Percentiles rank a stretch among this genome's conserved stretches.
Evolutionary conservation across 139 green algal species (phyloP).

Genomic region (Pleodorina starrii): DNA sequence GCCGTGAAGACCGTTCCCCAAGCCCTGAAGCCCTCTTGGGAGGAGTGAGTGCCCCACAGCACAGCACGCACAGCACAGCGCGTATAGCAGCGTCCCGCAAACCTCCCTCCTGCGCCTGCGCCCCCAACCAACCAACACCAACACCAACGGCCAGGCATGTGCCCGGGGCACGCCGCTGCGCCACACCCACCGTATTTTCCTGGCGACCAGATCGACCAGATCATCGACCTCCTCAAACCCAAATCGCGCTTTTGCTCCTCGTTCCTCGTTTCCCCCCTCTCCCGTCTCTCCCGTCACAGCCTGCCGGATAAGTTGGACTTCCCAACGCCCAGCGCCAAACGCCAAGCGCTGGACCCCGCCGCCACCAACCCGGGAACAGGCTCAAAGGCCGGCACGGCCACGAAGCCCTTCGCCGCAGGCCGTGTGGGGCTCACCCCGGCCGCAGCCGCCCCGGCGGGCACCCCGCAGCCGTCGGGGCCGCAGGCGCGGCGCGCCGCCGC

Average conservation of each 20-base stretch:
- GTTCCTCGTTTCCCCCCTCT: no score
- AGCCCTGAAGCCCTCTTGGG: constrained; percentile 16
- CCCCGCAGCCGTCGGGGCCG: background rate
- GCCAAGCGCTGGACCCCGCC: constrained; percentile 39
- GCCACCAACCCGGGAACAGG: constrained; percentile 19
- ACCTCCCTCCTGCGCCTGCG: no score
- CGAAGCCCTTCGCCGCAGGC: background rate
- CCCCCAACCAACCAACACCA: no score
- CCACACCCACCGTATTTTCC: no score
- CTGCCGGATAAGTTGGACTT: constrained; percentile 42
- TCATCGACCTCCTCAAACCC: no score
- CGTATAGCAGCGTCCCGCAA: no score
- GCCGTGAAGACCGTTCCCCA: background rate
- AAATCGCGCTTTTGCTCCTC: no score
- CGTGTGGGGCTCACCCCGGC: background rate
- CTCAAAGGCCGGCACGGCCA: background rate
- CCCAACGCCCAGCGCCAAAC: constrained; percentile 46
- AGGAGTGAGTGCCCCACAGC: constrained; percentile 21
- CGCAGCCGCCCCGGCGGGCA: background rate
- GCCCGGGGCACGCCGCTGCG: no score
- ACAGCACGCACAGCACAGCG: no score
- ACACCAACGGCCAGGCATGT: no score
- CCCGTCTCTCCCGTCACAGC: no score
- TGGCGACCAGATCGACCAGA: no score
- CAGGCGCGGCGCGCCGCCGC: background rate